Evolutionary conservation across 1,139 yeast species (phyloP), one percentile per base, ranked within the genome.

Genomic region (Hemisphaericaspora subhashii): DNA sequence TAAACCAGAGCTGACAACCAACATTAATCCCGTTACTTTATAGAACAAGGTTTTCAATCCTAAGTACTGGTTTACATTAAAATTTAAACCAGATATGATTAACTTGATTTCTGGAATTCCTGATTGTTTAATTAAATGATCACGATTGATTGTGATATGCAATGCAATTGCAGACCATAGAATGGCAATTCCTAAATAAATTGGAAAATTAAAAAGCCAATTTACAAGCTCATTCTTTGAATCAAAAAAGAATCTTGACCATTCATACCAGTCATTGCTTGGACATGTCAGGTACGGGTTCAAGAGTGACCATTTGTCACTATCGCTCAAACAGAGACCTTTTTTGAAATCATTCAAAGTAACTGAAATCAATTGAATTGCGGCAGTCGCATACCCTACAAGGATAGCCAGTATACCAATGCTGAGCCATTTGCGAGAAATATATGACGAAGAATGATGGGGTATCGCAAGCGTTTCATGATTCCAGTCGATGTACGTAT

Each of bases 1-100:
- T 2, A 90, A 57, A 0, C 97, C 97, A 1, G 94, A 79, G 16
- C 95, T 81, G 11, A 87, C 85, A 28, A 82, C 83, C 35, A 84
- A 62, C 26, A 81, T 62, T 43, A 85, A 62, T 17, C 88, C 84
- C 3, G 67, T 36, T 2, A 72, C 64, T 51, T 83, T 83, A 44
- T 67, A 63, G 1, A 73, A 27, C 12, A 83, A 63, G 1, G 83
- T 71, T 15, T 55, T 54, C 8, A 67, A 43, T 2, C 81, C 75
- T 37, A 84, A 59, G 46, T 80, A 78, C 6, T 62, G 64, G 10
- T 64, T 53, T 14, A 67, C 42, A 29, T 58, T 50, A 43, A 77
- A 66, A 37, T 73, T 71, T 51, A 74, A 67, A 3, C 89, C 90
- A 2, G 81, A 74, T n/a, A 83, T 68, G 23, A 81, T 74, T 37